Percentiles rank a stretch among this genome's conserved stretches.
Conservation (phyloP, 2,329 filamentous ascomycete genomes). For the Penicillium sp. region DNA sequence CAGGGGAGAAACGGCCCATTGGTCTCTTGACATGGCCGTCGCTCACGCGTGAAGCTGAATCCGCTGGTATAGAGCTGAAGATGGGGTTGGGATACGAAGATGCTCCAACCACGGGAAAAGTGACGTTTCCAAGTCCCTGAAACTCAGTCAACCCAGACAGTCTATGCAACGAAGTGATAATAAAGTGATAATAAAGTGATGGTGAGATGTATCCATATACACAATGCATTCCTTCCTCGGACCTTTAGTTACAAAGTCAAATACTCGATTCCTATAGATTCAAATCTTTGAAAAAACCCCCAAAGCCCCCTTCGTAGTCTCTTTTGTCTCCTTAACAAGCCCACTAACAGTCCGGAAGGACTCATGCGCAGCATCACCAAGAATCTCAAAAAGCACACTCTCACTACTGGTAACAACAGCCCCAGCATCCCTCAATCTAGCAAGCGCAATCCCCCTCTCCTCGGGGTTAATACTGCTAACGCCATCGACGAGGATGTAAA, state of each 20-base stretch:
- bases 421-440: slow-evolving; percentile 70
- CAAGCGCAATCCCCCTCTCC: slow-evolving; percentile 77
- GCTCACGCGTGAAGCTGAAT: slow-evolving; percentile 1
- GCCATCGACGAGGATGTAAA: slow-evolving; percentile 85
- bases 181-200: too few species aligned
- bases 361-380: slow-evolving; percentile 73
- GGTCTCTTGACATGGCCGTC: background rate
- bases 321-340: slow-evolving; percentile 73
- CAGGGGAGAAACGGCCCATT: background rate
- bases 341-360: slow-evolving; percentile 70
- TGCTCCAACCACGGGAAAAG: background rate
- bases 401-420: slow-evolving; percentile 82
- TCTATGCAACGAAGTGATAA: background rate
- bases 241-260: background rate
- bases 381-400: slow-evolving; percentile 82
- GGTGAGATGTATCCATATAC: background rate
- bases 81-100: slow-evolving; percentile 2
- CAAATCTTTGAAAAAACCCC: slow-evolving; percentile 62
- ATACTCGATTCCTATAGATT: background rate
- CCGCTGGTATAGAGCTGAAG: slow-evolving; percentile 1
- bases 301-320: slow-evolving; percentile 67
- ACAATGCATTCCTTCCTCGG: background rate
- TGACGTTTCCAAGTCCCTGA: slow-evolving; percentile 1
- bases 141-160: background rate
- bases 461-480: slow-evolving; percentile 83